A percentile compares a stretch with the other conserved stretches of the same genome.
These are phyloP conservation scores for Suhomyces bribrorum DNA, from an alignment of 1,139 yeast species.

Conservation along the genomic window DNA sequence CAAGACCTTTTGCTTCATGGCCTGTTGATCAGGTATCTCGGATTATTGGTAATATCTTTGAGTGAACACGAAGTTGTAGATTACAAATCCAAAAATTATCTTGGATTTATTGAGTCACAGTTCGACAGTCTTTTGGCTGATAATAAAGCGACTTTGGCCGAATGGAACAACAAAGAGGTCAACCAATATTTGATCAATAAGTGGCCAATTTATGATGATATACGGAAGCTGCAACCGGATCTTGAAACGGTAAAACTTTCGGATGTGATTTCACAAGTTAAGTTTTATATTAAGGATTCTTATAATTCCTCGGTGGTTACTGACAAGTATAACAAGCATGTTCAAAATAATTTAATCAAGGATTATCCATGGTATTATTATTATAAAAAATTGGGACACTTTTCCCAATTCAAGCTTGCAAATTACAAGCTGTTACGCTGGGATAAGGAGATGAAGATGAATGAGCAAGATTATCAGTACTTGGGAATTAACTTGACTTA, in stretches of 20 bases:
- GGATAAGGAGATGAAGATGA: conserved; percentile 38
- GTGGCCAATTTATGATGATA: conserved; percentile 25
- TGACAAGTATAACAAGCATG: conserved; percentile 37
- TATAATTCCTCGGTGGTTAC: conserved; percentile 25
- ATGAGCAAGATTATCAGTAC: conserved; percentile 26
- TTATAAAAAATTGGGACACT: conserved; percentile 56
- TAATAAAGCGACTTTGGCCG: conserved; percentile 15
- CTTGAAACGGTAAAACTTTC: conserved; percentile 20
- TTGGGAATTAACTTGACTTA: conserved; percentile 20
- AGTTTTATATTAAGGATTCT: conserved; percentile 25
- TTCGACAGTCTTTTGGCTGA: conserved; percentile 20
- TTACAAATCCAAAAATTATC: conserved; percentile 28
- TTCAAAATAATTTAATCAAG: conserved; percentile 50
- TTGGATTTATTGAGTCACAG: conserved; percentile 20
- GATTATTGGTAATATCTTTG: conserved; percentile 37
- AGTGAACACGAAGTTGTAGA: conserved; percentile 48
- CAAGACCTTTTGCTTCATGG: conserved; percentile 35
- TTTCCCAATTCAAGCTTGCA: conserved; percentile 55
- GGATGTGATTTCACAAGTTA: conserved; percentile 23
- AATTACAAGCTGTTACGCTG: conserved; percentile 55
- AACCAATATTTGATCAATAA: conserved; percentile 24
- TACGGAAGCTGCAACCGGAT: conserved; percentile 14
- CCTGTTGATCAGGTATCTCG: conserved; percentile 40
- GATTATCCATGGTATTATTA: conserved; percentile 76
- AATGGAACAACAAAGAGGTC: conserved; percentile 28